phyloP scores from a whole-genome alignment of 495 filamentous ascomycete genomes.

The Friedmanniomyces endolithicus region DNA sequence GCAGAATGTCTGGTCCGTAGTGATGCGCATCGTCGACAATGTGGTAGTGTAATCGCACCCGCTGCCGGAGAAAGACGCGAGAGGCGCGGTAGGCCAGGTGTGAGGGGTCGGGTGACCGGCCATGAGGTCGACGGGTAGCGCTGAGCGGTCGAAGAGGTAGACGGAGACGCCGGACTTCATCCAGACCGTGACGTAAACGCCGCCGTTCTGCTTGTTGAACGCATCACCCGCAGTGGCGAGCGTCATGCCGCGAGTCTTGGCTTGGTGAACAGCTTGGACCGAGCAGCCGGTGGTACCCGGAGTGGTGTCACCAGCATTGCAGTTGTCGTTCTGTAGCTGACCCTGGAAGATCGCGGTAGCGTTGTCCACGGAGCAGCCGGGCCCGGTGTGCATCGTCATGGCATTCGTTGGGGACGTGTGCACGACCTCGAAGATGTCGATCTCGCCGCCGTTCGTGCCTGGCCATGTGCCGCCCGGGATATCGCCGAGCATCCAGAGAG shows the following conservation, averaged over 20 bases:
- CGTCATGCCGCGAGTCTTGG: conserved; percentile 4
- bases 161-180: conserved; percentile 52
- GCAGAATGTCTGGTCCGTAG: conserved; percentile 79
- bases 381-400: conserved; percentile 63
- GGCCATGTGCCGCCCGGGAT: conserved; percentile 12
- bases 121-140: conserved; percentile 47
- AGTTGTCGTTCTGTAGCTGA: conserved; percentile 39
- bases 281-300: conserved; percentile 4
- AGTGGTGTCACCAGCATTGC: conserved; percentile 42
- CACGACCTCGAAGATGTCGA: conserved; percentile 77
- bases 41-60: conserved; percentile 49
- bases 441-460: conserved; percentile 24
- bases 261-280: neutral
- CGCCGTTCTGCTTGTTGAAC: conserved; percentile 58
- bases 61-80: conserved; percentile 45
- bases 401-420: conserved; percentile 51
- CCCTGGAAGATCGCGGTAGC: conserved; percentile 39
- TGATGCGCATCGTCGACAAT: conserved; percentile 61
- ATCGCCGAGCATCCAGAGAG: conserved; percentile 24
- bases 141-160: conserved; percentile 60
- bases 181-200: conserved; percentile 73
- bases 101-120: conserved; percentile 46
- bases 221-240: conserved; percentile 45
- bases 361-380: conserved; percentile 44
- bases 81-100: conserved; percentile 44